phyloP scores from a whole-genome alignment of 164 flowering plant species.

The Magnolia changhungtana region DNA sequence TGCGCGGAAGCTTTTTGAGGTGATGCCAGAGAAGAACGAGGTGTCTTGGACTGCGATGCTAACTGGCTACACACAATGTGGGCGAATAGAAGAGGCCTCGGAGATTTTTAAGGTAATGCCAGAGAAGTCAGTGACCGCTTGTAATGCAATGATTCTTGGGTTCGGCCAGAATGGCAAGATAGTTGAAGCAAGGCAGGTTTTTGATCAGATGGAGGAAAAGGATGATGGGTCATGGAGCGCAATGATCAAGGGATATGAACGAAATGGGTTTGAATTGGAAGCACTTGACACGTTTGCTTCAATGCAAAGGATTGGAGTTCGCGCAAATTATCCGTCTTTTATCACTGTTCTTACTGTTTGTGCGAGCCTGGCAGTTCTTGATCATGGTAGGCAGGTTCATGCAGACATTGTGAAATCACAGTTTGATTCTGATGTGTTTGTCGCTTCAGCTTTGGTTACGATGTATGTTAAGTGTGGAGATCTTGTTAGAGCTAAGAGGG shows the following conservation, averaged over 20 bases:
- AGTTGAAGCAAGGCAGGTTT: slow-evolving; percentile 44
- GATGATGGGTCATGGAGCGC: slow-evolving; percentile 57
- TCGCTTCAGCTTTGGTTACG: slow-evolving; percentile 59
- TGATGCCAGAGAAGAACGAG: slow-evolving; percentile 83
- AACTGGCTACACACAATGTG: slow-evolving; percentile 59
- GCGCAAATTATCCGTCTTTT: slow-evolving; percentile 48
- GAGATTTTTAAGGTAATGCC: slow-evolving; percentile 69
- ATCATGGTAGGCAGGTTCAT: slow-evolving; percentile 73
- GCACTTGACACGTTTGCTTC: slow-evolving; percentile 48
- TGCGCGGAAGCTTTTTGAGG: slow-evolving; percentile 82
- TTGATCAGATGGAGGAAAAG: slow-evolving; percentile 31
- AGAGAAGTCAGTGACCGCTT: slow-evolving; percentile 42
- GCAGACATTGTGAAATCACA: slow-evolving; percentile 42
- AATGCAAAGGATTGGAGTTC: slow-evolving; percentile 49
- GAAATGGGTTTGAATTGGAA: slow-evolving; percentile 55
- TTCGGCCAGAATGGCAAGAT: slow-evolving; percentile 54
- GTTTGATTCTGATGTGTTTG: slow-evolving; percentile 52
- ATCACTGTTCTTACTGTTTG: slow-evolving; percentile 64
- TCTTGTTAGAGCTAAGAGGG: slow-evolving; percentile 45
- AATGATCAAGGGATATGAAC: slow-evolving; percentile 62
- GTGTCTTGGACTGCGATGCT: slow-evolving; percentile 79
- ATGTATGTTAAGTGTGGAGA: slow-evolving; percentile 77
- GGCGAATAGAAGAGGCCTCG: slow-evolving; percentile 62
- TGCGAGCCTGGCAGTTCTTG: slow-evolving; percentile 61
- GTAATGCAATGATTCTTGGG: slow-evolving; percentile 70